Evolutionary conservation across 179 eudicot species (phyloP), one percentile per base, ranked within the genome.

Genomic region (Heliamphora pulchella): DNA sequence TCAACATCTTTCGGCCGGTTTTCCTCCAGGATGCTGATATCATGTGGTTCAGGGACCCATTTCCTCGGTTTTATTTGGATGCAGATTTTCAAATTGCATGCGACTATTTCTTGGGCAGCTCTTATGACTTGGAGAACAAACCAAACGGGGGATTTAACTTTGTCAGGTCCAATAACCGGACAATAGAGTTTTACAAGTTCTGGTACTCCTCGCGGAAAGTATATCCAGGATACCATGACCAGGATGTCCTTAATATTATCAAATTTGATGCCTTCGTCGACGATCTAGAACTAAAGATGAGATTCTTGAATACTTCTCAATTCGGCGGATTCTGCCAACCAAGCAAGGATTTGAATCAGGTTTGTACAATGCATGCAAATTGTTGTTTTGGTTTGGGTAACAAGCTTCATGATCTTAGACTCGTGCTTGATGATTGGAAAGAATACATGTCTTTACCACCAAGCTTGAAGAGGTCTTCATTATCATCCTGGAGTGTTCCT

Each of bases 1-100:
- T 8, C 61, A 61, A 39, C 63, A 9, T 20, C 22, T 71, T 62
- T 64, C 74, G 31, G 54, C 54, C 68, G 81, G 17, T 50, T 71
- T 78, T 69, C 54, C 57, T 80, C 61, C 90, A 93, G 98, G 98
- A 94, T 86, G 92, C 92, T 55, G 97, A 94, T 86, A 77, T 92
- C 71, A 87, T 94, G 97, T 94, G 98, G 98, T 89, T 94, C 86
- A 91, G 98, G 82, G 86, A 92, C 84, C 98, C 98, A 57, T 91
- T 92, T 75, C 85, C 88, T 2, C 92, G 61, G 75, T 91, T 94
- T 79, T 79, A 84, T 75, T 80, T 81, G 15, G 93, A 94, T 73
- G 87, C 90, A 55, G 97, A 94, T 86, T 92, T 94, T 78, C 98
- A 94, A 84, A 90, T 92, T 74, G 97, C 98, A 13, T 92, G 98